phyloP scores from a whole-genome alignment of 1,284 basidiomycete genomes.

The Ustilago hordei region DNA sequence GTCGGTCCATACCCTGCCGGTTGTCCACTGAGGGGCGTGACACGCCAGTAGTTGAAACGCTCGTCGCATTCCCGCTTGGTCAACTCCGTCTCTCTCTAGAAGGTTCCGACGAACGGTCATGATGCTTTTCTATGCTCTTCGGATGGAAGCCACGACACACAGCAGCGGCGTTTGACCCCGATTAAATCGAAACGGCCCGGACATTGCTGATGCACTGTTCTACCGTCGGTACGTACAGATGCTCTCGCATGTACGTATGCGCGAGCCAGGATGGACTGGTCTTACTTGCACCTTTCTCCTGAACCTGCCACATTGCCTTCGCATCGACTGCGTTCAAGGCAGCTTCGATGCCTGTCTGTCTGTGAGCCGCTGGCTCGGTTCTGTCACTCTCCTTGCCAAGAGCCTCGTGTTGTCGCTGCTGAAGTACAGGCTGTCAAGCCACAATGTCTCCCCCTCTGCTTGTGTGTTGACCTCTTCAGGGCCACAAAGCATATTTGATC shows the following conservation, averaged over 20 bases:
- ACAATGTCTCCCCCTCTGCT: neutral
- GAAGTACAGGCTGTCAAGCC: neutral
- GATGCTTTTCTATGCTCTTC: neutral
- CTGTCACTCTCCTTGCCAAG: neutral
- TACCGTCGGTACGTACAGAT: constrained; percentile 13
- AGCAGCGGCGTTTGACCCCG: neutral
- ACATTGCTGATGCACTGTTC: constrained; percentile 9
- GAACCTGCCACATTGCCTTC: neutral
- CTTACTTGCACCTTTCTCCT: no score
- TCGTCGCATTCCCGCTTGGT: constrained; percentile 17
- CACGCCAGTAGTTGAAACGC: neutral
- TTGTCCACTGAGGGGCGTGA: neutral
- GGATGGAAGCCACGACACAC: neutral
- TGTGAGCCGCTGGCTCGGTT: neutral
- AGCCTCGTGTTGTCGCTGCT: neutral
- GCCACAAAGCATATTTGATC: constrained; percentile 3
- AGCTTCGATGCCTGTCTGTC: neutral
- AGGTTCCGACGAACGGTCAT: constrained; percentile 8
- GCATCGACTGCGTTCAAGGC: neutral
- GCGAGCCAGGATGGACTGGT: constrained; percentile 3
- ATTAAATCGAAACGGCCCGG: neutral
- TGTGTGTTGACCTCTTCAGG: constrained; percentile 7
- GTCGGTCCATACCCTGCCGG: constrained; percentile 1
- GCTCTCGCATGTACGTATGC: constrained; percentile 9
- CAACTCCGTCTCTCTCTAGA: constrained; percentile 10